Evolutionary conservation across 2,329 filamentous ascomycete genomes (phyloP).

Genomic region (Neurospora sp.): DNA sequence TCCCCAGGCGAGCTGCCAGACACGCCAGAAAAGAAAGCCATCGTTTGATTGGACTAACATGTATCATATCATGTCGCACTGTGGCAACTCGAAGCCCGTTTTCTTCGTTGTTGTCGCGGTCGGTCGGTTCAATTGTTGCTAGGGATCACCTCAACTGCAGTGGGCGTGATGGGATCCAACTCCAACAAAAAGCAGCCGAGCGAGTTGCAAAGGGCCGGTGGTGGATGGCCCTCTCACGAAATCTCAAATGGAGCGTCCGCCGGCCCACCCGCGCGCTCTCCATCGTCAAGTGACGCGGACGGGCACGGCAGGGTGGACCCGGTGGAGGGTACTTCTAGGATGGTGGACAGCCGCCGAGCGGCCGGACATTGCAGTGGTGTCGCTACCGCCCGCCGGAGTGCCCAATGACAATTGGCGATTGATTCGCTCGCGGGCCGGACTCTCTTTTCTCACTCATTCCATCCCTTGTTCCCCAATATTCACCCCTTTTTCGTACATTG

Average conservation of each 20-base stretch:
- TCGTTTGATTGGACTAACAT: neutral
- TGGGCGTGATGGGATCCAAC: neutral
- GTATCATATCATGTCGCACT: neutral
- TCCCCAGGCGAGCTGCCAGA: neutral
- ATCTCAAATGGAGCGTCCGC: neutral
- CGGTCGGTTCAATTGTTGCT: neutral
- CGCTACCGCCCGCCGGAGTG: neutral
- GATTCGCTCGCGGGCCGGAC: neutral
- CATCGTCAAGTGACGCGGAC: neutral
- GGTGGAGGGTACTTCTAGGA: neutral
- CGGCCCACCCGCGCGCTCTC: neutral
- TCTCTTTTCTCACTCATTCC: neutral
- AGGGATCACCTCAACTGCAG: neutral
- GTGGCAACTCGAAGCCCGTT: neutral
- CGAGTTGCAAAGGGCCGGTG: neutral
- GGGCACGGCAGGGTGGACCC: neutral
- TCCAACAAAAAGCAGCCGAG: neutral
- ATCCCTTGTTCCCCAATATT: neutral
- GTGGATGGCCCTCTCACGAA: neutral
- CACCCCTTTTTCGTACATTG: neutral
- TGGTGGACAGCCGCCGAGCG: neutral
- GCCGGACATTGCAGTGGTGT: neutral
- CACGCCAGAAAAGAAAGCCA: neutral
- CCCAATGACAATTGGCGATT: neutral
- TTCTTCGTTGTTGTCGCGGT: neutral